Evolutionary conservation across 495 filamentous ascomycete genomes (phyloP).

Genomic region (Trichoderma reesei): DNA sequence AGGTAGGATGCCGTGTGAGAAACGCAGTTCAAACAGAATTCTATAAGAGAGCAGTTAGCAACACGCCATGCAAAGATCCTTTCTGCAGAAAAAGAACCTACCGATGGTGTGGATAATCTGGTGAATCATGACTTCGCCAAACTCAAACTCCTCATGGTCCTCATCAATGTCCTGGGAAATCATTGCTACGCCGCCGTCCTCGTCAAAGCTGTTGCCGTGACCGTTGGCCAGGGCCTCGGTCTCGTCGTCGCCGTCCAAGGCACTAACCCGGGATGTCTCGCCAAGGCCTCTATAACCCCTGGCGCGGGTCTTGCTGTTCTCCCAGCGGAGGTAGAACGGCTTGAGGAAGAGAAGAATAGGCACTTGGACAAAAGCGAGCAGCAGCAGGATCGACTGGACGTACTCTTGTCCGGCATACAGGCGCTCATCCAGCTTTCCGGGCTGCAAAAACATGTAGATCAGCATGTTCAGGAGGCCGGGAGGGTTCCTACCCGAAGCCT

Average conservation of each 20-base stretch:
- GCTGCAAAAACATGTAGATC: slow-evolving; percentile 97
- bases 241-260: slow-evolving; percentile 76
- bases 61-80: slow-evolving; percentile 12
- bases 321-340: slow-evolving; percentile 83
- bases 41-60: slow-evolving; percentile 28
- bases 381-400: slow-evolving; percentile 70
- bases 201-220: slow-evolving; percentile 50
- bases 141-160: slow-evolving; percentile 93
- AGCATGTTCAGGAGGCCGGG: slow-evolving; percentile 95
- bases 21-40: slow-evolving; percentile 98
- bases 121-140: slow-evolving; percentile 93
- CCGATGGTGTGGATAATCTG: slow-evolving; percentile 98
- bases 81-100: slow-evolving; percentile 33
- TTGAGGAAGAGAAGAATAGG: slow-evolving; percentile 90
- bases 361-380: slow-evolving; percentile 76
- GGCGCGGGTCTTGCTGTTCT: slow-evolving; percentile 81
- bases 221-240: slow-evolving; percentile 36
- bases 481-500: slow-evolving; percentile 50
- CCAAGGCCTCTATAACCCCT: slow-evolving; percentile 88
- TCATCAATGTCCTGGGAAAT: slow-evolving; percentile 72
- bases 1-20: slow-evolving; percentile 98
- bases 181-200: slow-evolving; percentile 82
- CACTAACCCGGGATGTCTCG: slow-evolving; percentile 74
- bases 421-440: slow-evolving; percentile 56
- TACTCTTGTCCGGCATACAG: slow-evolving; percentile 67